Evolutionary conservation across 2,329 filamentous ascomycete genomes (phyloP).

Genomic region (Cytospora chrysosperma): DNA sequence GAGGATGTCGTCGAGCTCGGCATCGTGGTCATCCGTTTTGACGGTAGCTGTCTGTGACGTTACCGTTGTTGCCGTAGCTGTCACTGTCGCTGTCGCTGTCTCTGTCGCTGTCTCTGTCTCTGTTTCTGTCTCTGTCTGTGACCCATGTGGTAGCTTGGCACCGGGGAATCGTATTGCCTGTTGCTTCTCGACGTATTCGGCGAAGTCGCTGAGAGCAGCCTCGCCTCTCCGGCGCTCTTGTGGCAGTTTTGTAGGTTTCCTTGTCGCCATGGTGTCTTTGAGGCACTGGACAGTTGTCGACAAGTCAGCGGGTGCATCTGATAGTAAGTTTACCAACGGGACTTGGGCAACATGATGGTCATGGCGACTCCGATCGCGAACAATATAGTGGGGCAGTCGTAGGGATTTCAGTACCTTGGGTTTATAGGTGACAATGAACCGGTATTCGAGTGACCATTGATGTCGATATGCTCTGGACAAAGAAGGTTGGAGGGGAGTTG

Average conservation of each 20-base stretch:
- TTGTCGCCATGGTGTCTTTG: slow-evolving; percentile 47
- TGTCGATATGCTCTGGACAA: neutral
- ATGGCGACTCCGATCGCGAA: neutral
- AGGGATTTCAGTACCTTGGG: neutral
- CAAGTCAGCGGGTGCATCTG: neutral
- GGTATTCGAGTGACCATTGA: slow-evolving; percentile 21
- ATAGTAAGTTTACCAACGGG: neutral
- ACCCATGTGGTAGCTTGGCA: slow-evolving; percentile 28
- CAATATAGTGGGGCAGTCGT: neutral
- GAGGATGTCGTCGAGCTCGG: slow-evolving; percentile 88
- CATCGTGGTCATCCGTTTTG: slow-evolving; percentile 55
- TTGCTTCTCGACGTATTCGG: slow-evolving; percentile 95
- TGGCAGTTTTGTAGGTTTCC: slow-evolving; percentile 57
- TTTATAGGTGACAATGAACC: neutral
- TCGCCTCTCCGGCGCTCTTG: slow-evolving; percentile 86
- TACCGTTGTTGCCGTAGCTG: slow-evolving; percentile 30
- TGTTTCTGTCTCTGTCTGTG: slow-evolving; percentile 31
- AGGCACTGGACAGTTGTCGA: slow-evolving; percentile 12
- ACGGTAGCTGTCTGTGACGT: slow-evolving; percentile 32
- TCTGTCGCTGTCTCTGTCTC: slow-evolving; percentile 31
- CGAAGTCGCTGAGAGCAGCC: slow-evolving; percentile 89
- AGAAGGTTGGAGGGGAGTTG: neutral
- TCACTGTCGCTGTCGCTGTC: slow-evolving; percentile 30
- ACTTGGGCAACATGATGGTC: neutral
- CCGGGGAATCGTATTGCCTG: slow-evolving; percentile 68